These are phyloP conservation scores for Aquilaria agallochum DNA, from an alignment of 441 rosid species.

Conservation along the genomic window DNA sequence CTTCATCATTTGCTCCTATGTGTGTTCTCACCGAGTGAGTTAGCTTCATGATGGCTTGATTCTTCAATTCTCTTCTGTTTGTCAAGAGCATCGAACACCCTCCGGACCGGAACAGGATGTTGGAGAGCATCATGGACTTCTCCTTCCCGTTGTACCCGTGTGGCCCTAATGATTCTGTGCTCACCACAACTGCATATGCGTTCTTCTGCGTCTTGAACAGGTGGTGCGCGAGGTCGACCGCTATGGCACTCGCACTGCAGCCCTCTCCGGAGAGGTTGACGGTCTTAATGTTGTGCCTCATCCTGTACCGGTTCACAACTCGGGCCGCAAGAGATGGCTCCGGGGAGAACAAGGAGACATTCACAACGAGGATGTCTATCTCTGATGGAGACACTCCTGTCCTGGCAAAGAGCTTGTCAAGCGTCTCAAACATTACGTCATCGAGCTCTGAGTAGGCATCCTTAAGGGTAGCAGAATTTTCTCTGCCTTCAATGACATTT, in stretches of 20 bases:
- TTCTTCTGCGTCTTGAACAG: constrained; percentile 40
- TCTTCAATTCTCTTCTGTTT: constrained; percentile 36
- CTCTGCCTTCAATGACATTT: constrained; percentile 43
- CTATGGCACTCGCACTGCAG: constrained; percentile 63
- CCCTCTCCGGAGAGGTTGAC: constrained; percentile 73
- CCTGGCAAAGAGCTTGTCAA: constrained; percentile 46
- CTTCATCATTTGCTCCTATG: constrained; percentile 45
- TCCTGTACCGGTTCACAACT: constrained; percentile 51
- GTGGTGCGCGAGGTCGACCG: constrained; percentile 41
- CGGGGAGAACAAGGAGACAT: constrained; percentile 60
- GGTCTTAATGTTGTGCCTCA: constrained; percentile 56
- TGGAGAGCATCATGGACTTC: constrained; percentile 69
- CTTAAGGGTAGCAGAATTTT: constrained; percentile 32
- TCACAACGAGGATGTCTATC: constrained; percentile 52
- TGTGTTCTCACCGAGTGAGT: constrained; percentile 47
- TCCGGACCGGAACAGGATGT: constrained; percentile 60
- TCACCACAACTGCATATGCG: constrained; percentile 47
- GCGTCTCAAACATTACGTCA: constrained; percentile 35
- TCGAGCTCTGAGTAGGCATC: constrained; percentile 52
- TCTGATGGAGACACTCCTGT: constrained; percentile 43
- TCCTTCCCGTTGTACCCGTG: constrained; percentile 68
- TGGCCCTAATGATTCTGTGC: constrained; percentile 60
- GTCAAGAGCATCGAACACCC: constrained; percentile 67
- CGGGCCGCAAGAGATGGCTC: constrained; percentile 54
- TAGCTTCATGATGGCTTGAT: constrained; percentile 39